phyloP scores from a whole-genome alignment of 352 stramenopile genomes.

The Phytophthora lateralis region DNA sequence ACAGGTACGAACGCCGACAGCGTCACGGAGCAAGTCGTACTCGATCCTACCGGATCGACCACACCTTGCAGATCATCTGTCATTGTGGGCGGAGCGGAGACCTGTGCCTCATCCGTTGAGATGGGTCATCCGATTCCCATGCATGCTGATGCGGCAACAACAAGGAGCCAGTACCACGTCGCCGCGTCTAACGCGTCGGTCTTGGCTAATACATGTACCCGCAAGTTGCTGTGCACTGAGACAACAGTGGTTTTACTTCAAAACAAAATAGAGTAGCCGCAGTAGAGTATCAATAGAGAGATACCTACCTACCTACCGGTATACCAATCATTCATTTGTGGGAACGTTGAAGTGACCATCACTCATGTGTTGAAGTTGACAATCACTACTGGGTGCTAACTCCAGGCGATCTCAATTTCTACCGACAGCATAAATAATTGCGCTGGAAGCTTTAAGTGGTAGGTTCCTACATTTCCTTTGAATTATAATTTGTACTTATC shows the following conservation, averaged over 20 bases:
- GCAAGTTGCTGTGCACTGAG: no score
- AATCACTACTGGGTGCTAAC: neutral
- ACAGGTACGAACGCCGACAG: neutral
- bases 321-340: no score
- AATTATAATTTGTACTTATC: conserved; percentile 20
- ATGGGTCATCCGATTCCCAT: conserved; percentile 13
- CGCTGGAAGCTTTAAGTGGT: no score
- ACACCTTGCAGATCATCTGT: neutral
- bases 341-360: conserved; percentile 1
- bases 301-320: no score
- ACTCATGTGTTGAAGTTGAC: conserved; percentile 10
- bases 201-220: no score
- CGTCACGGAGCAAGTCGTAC: neutral
- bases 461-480: conserved; percentile 7
- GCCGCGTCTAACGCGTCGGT: conserved; percentile 18
- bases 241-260: no score
- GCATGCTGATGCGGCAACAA: conserved; percentile 3
- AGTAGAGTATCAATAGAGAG: no score
- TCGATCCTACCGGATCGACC: neutral
- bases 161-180: conserved; percentile 10
- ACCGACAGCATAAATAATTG: no score
- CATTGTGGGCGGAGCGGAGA: neutral
- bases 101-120: conserved; percentile 9
- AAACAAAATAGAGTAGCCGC: no score
- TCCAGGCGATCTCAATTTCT: no score